Percentiles rank a stretch among this genome's conserved stretches.
phyloP scores from a whole-genome alignment of 139 green algal genomes.

The Chlorella sp. region DNA sequence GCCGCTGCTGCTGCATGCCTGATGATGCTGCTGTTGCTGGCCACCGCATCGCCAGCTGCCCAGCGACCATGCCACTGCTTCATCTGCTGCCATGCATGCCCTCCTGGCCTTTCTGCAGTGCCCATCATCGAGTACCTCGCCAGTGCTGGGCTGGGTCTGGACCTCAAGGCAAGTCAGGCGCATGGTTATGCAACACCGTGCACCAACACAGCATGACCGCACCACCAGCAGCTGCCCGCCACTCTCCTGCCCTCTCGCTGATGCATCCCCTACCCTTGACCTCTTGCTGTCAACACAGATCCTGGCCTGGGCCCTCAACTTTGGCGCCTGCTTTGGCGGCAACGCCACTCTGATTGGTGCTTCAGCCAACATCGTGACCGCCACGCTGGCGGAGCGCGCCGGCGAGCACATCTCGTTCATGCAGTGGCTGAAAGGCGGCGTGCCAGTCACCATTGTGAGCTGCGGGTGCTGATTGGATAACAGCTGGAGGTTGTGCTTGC shows the following conservation, averaged over 20 bases:
- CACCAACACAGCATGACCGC: too few relatives aligned
- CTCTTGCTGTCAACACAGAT: background rate
- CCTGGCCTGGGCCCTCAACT: constrained; percentile 18
- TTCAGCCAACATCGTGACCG: constrained; percentile 7
- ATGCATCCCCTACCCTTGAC: too few relatives aligned
- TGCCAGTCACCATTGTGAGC: constrained; percentile 2
- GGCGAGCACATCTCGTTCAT: background rate
- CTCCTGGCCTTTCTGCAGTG: constrained; percentile 24
- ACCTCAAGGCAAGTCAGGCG: background rate
- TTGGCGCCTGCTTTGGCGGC: constrained; percentile 27
- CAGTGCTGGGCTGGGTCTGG: constrained; percentile 43
- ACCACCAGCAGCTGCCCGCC: too few relatives aligned
- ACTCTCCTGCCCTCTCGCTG: too few relatives aligned
- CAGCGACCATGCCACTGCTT: background rate
- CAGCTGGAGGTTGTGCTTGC: background rate
- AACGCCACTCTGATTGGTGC: constrained; percentile 9
- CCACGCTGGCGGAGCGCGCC: constrained; percentile 7
- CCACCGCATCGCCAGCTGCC: too few relatives aligned
- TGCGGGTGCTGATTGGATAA: too few relatives aligned
- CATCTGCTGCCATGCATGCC: background rate
- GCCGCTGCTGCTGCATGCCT: too few relatives aligned
- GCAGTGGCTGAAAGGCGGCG: background rate
- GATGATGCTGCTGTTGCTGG: too few relatives aligned
- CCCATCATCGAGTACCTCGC: constrained; percentile 62
- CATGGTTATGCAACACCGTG: too few relatives aligned